These are phyloP conservation scores for Pelargonium cotyledonis DNA, from an alignment of 441 rosid species.

Conservation along the genomic window DNA sequence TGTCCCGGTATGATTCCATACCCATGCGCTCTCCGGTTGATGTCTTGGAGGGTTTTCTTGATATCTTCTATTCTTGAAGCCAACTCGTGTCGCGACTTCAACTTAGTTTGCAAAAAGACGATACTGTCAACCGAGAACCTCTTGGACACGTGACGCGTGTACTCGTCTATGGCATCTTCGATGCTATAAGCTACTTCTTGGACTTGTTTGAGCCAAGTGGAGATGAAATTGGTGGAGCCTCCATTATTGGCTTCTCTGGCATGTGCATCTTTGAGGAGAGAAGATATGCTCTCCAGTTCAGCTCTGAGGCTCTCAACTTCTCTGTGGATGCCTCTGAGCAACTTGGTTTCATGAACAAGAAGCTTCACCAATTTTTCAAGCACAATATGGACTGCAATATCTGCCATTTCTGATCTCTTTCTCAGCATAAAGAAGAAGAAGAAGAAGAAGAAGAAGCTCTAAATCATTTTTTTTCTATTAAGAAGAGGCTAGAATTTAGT, in stretches of 20 bases:
- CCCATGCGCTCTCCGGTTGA: background rate
- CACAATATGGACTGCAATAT: background rate
- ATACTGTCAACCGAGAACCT: no score
- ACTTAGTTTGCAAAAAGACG: background rate
- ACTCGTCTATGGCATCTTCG: background rate
- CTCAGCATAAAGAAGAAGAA: background rate
- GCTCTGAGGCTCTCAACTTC: background rate
- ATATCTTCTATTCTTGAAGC: background rate
- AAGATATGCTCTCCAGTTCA: conserved; percentile 1
- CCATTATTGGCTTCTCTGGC: background rate
- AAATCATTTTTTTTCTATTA: no score
- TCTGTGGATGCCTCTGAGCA: background rate
- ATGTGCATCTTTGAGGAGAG: conserved; percentile 10
- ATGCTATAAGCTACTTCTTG: conserved; percentile 12
- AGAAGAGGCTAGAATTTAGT: no score
- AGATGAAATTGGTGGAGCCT: background rate
- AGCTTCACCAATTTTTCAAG: background rate
- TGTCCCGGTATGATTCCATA: no score
- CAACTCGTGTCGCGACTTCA: background rate
- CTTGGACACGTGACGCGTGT: background rate
- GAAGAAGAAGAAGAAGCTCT: no score
- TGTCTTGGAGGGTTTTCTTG: background rate
- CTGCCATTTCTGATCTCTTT: conserved; percentile 5
- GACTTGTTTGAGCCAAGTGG: conserved; percentile 9
- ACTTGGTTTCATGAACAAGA: conserved; percentile 5